A percentile compares a stretch with the other conserved stretches of the same genome.
phyloP scores from a whole-genome alignment of 495 filamentous ascomycete genomes.

The Aspergillus nanangensis region DNA sequence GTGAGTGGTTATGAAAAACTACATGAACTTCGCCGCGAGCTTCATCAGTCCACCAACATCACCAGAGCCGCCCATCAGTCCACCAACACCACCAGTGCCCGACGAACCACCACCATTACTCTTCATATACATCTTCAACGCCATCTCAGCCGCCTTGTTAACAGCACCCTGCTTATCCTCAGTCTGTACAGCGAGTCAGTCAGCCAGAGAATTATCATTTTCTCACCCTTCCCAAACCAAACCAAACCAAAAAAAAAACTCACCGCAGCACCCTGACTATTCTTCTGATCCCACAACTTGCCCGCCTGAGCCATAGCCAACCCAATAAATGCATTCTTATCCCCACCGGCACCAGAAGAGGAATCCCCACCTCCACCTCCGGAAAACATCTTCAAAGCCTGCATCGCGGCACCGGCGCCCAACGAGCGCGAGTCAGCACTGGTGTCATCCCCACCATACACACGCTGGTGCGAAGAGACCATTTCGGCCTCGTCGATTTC shows the following conservation, averaged over 20 bases:
- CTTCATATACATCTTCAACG: conserved; percentile 68
- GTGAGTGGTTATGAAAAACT: no score
- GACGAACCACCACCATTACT: conserved; percentile 44
- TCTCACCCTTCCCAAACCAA: background rate
- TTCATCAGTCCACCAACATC: conserved; percentile 52
- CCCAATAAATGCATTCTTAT: conserved; percentile 60
- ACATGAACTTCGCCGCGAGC: conserved; percentile 55
- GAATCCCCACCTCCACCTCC: conserved; percentile 23
- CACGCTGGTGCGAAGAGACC: conserved; percentile 49
- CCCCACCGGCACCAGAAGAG: conserved; percentile 23
- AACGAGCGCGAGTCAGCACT: conserved; percentile 36
- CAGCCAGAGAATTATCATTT: no score
- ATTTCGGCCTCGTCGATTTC: conserved; percentile 55
- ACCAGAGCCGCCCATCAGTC: no score
- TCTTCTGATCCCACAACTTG: conserved; percentile 60
- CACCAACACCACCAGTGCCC: conserved; percentile 38
- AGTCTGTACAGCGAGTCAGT: conserved; percentile 20
- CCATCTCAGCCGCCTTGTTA: conserved; percentile 57
- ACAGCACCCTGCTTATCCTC: conserved; percentile 60
- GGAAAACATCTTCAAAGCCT: conserved; percentile 65
- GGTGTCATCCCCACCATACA: conserved; percentile 40
- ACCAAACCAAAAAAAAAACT: conserved; percentile 21
- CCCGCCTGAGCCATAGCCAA: conserved; percentile 65
- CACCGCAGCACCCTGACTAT: conserved; percentile 44
- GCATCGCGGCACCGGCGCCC: conserved; percentile 60